Conservation (phyloP, 257 asterid species). For the Solanum tacnaense region DNA sequence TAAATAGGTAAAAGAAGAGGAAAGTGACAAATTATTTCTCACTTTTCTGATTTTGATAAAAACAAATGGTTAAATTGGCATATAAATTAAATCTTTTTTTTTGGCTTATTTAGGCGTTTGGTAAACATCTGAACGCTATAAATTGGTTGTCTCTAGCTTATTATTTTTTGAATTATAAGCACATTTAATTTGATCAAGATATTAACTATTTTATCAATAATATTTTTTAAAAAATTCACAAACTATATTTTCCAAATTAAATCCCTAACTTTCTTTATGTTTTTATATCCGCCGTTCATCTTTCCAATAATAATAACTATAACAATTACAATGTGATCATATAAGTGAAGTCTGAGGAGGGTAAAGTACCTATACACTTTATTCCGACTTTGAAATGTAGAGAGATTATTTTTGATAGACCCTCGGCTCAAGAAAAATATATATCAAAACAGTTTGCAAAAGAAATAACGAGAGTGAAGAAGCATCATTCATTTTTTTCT, state of each 20-base stretch:
- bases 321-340: not conserved
- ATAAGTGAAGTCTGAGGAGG: not conserved
- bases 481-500: not conserved
- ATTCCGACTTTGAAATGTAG: no score
- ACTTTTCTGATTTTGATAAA: not conserved
- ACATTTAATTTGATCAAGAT: not conserved
- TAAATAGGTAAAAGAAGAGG: not conserved
- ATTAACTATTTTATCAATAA: not conserved
- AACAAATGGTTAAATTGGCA: not conserved
- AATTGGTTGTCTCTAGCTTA: not conserved
- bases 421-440: not conserved
- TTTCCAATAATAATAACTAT: not conserved
- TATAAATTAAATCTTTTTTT: no score
- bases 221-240: no score
- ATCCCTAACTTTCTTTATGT: not conserved
- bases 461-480: not conserved
- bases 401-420: no score
- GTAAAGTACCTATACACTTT: no score
- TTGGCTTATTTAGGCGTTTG: not conserved
- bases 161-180: not conserved
- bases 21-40: not conserved
- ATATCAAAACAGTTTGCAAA: not conserved
- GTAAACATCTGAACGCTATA: not conserved
- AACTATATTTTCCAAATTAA: not conserved
- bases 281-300: not conserved